Evolutionary conservation across 2,329 filamentous ascomycete species (phyloP).

Genomic region (Exophiala calicioides): DNA sequence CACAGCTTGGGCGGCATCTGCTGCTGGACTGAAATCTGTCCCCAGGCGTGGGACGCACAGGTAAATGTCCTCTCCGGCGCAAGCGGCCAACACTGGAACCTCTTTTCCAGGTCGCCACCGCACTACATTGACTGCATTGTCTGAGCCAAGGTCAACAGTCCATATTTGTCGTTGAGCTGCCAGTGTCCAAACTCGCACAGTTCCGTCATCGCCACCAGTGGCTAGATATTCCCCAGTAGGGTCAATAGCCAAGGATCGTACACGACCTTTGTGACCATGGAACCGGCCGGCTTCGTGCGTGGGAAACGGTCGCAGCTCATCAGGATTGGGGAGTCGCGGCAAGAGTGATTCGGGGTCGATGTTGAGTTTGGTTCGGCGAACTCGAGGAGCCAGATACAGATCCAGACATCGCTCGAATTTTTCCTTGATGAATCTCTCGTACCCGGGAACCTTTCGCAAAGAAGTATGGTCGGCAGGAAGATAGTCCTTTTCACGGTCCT

Average conservation of each 20-base stretch:
- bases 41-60: slow-evolving; percentile 72
- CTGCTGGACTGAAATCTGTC: slow-evolving; percentile 11
- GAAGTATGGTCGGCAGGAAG: slow-evolving; percentile 80
- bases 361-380: slow-evolving; percentile 91
- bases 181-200: slow-evolving; percentile 86
- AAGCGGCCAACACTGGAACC: slow-evolving; percentile 76
- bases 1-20: slow-evolving; percentile 71
- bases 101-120: slow-evolving; percentile 87
- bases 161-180: slow-evolving; percentile 83
- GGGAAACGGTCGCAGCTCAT: slow-evolving; percentile 93
- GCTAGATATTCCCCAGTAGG: slow-evolving; percentile 83
- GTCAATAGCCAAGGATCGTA: slow-evolving; percentile 81
- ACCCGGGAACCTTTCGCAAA: slow-evolving; percentile 87
- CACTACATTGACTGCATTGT: slow-evolving; percentile 79
- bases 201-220: slow-evolving; percentile 92
- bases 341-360: slow-evolving; percentile 92
- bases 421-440: slow-evolving; percentile 87
- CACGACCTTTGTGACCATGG: slow-evolving; percentile 82
- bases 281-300: slow-evolving; percentile 86
- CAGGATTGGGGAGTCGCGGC: slow-evolving; percentile 87
- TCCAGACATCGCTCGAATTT: slow-evolving; percentile 94
- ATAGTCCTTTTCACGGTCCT: slow-evolving; percentile 88
- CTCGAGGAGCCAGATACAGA: slow-evolving; percentile 87
- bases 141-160: slow-evolving; percentile 71
- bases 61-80: slow-evolving; percentile 81